Evolutionary conservation across 441 rosid species (phyloP).

Genomic region (Euphorbia corollata): DNA sequence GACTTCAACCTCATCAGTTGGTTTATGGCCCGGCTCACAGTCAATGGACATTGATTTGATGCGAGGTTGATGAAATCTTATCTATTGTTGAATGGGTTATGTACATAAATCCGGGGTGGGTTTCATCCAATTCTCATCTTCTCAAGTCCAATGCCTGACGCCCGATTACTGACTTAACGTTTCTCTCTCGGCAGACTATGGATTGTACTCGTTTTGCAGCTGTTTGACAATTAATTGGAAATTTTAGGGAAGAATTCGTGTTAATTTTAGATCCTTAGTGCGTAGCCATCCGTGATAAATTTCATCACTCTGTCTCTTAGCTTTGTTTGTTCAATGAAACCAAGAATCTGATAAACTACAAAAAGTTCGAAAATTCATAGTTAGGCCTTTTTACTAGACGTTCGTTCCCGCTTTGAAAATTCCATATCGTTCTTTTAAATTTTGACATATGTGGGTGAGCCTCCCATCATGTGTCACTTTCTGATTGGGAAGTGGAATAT

Average conservation of each 20-base stretch:
- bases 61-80: constrained; percentile 48
- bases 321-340: neutral
- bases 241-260: constrained; percentile 9
- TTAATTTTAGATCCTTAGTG: neutral
- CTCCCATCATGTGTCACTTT: too few relatives aligned
- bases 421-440: too few relatives aligned
- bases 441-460: too few relatives aligned
- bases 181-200: constrained; percentile 20
- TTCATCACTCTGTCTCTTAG: neutral
- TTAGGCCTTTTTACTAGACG: too few relatives aligned
- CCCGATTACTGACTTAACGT: constrained; percentile 22
- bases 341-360: neutral
- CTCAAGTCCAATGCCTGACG: constrained; percentile 20
- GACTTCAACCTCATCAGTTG: constrained; percentile 42
- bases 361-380: neutral
- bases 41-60: constrained; percentile 78
- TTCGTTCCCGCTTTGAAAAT: too few relatives aligned
- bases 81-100: constrained; percentile 13
- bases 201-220: constrained; percentile 29
- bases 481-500: too few relatives aligned
- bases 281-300: neutral
- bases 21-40: constrained; percentile 64
- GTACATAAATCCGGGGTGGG: constrained; percentile 34
- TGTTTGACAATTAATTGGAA: constrained; percentile 19
- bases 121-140: constrained; percentile 24